Evolutionary conservation across 1,139 yeast species (phyloP).

Genomic region (Geotrichum aggregatum): DNA sequence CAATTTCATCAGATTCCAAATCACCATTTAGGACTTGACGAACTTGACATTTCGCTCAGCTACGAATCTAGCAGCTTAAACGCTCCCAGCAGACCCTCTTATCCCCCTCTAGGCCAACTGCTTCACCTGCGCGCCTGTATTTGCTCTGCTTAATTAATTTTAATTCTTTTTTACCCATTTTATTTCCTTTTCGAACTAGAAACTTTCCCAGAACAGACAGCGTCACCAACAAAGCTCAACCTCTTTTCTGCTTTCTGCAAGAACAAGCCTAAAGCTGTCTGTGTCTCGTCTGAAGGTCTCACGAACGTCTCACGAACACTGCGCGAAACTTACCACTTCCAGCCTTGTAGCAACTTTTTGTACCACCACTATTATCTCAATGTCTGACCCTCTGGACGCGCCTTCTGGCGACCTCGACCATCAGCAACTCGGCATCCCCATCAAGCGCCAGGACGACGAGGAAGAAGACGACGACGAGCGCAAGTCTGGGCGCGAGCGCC

Average conservation of each 20-base stretch:
- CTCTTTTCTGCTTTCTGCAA: neutral
- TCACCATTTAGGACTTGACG: too few species aligned
- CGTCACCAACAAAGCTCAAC: neutral
- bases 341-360: neutral
- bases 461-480: conserved; percentile 73
- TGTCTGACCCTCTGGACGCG: neutral
- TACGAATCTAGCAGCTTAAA: too few species aligned
- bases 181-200: too few species aligned
- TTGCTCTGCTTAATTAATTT: too few species aligned
- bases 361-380: neutral
- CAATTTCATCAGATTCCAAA: too few species aligned
- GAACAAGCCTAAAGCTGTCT: neutral
- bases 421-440: neutral
- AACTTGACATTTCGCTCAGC: too few species aligned
- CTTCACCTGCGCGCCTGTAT: too few species aligned
- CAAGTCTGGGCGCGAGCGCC: conserved; percentile 70
- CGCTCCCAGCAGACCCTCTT: too few species aligned
- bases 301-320: too few species aligned
- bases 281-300: too few species aligned
- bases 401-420: neutral
- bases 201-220: neutral
- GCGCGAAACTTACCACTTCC: neutral
- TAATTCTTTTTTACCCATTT: too few species aligned
- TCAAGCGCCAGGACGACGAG: conserved; percentile 39
- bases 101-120: too few species aligned